Conservation (phyloP, 169 alveolate species). For the Plasmodium gaboni region DNA sequence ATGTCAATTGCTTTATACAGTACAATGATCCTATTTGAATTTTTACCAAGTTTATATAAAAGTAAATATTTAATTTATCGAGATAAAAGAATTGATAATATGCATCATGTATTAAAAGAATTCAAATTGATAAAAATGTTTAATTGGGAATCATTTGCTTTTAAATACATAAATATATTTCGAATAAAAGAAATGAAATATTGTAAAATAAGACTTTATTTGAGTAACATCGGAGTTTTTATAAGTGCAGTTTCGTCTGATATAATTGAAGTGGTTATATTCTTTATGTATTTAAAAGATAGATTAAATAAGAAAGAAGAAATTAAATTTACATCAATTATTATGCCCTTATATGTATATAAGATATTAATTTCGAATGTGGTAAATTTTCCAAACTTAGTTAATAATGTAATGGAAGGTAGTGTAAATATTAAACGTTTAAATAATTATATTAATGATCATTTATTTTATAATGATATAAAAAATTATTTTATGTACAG, state of each 20-base stretch:
- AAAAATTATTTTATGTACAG: conserved; percentile 41
- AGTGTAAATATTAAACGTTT: conserved; percentile 23
- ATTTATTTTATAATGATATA: conserved; percentile 50
- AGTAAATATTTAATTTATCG: conserved; percentile 55
- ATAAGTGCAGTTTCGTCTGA: conserved; percentile 54
- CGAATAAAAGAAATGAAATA: conserved; percentile 58
- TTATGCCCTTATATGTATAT: conserved; percentile 58
- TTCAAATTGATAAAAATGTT: conserved; percentile 67
- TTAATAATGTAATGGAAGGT: conserved; percentile 55
- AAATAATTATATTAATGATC: conserved; percentile 36
- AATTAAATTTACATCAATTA: conserved; percentile 37
- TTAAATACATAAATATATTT: conserved; percentile 47
- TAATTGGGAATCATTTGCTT: conserved; percentile 69
- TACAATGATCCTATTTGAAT: conserved; percentile 36
- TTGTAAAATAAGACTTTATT: conserved; percentile 60
- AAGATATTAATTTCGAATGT: conserved; percentile 49
- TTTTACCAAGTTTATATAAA: conserved; percentile 34
- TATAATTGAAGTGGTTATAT: conserved; percentile 63
- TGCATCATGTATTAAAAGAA: conserved; percentile 64
- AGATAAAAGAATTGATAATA: conserved; percentile 54
- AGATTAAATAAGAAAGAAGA: conserved; percentile 32
- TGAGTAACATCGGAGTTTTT: conserved; percentile 35
- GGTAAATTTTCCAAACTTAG: conserved; percentile 56
- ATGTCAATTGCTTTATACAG: conserved; percentile 37
- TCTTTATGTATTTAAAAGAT: conserved; percentile 41